Evolutionary conservation across 2,329 filamentous ascomycete genomes (phyloP), one percentile per base, ranked within the genome.

Genomic region (Botrytis medusae): DNA sequence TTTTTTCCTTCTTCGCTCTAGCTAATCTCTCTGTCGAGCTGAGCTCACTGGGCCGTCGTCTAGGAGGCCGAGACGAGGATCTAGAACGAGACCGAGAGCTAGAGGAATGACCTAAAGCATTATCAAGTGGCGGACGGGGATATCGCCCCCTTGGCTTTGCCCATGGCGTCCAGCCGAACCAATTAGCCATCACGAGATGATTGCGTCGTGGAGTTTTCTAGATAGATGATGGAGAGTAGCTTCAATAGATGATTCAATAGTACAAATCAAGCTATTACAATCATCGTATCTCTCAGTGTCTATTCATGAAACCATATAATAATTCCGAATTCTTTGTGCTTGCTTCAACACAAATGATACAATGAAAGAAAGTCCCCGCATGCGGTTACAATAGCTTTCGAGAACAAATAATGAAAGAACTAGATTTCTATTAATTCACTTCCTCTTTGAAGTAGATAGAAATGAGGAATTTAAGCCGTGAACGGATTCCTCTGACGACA

Each of bases 301-400:
- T n/a, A 32, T 32, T 25, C 34, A 20, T 25, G 20, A 44, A 57
- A 29, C 18, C 57, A 71, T 71, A 71, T 71, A 71, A 64, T 12
- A 40, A 63, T 44, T 51, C n/a, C 2, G 16, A 25, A 42, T 25
- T 57, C 69, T 71, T 71, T 71, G 69, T 71, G 29, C 29, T 32
- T 3, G 18, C 42, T 42, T 4, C 10, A 32, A 25, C 16, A 16
- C 3, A 34, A 16, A 25, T 4, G 10, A 20, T 12, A 51, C 32
- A 37, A 42, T 65, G 29, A 71, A 71, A 71, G 69, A 42, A 54
- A 32, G 5, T 71, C 20, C 32, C 69, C 69, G 69, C 59, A 71
- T 65, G 59, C 69, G 60, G 69, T 71, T 25, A 65, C 32, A 71
- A 44, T 44, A 7, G 34, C 10, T 34, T 32, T 64, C 2, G 16